Base-by-base conservation (phyloP, 2,329 filamentous ascomycete genomes). In the Alternaria angustiovoidea region DNA sequence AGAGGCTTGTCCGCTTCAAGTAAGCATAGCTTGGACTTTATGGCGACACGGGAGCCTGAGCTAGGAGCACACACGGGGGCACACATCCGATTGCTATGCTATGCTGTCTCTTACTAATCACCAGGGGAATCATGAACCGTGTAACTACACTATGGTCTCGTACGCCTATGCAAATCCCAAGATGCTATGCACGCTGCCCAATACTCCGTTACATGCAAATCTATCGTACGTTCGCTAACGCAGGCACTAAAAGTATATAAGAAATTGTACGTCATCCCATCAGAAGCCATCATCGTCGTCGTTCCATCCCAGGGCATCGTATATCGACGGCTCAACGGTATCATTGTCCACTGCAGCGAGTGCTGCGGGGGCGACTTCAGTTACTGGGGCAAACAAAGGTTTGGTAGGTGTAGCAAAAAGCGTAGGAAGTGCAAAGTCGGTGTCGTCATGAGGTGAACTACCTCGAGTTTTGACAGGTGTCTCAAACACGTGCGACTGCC, bases 301-400 rank as follows among this genome's bases (percentile, higher is more conserved):
- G 67, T 83, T 77, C 82, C 82, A 84, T 26, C 81, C 81, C 53
- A 83, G 62, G 11, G 74, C 75, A 51, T 79, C 79, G 59, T 82
- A 83, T 48, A 83, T 80, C 22, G 67, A 72, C 16, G 61, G 43
- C 53, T 72, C 75, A 30, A 52, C 57, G 26, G 60, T 60, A 4
- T 57, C 52, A 16, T 66, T 65, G 11, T 49, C 57, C 14, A 55
- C 54, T 8, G 64, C 63, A 9, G 63, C 46, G 41, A 65, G 59
- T 36, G 49, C 48, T 30, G 64, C 54, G 12, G 61, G 57, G 4
- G 26, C 41, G 26, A 44, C 41, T 44, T 53, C 49, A 18, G 26
- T 48, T 4, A 46, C 34, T 18, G 49, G 41, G 34, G 56, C 30
- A 8, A 52, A 51, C 18, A 47, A 52, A 24, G 59, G 20, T 47